phyloP scores from a whole-genome alignment of 106 monocot genomes.

The Narthecium ossifragum region DNA sequence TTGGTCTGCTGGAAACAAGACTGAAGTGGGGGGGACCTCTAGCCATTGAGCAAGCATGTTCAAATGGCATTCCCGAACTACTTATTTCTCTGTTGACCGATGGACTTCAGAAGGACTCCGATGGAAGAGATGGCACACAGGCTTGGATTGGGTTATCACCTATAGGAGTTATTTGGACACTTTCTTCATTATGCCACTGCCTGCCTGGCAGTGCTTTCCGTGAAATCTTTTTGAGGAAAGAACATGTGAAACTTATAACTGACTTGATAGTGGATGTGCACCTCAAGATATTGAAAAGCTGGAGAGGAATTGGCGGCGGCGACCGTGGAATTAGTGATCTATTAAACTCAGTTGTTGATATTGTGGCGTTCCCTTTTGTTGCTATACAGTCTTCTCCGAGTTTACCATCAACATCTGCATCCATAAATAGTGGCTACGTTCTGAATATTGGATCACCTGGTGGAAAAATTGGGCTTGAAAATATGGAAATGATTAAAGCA shows the following conservation, averaged over 20 bases:
- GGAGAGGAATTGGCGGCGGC: constrained; percentile 85
- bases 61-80: constrained; percentile 77
- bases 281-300: constrained; percentile 51
- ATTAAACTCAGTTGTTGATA: constrained; percentile 73
- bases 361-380: constrained; percentile 95
- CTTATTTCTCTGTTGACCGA: constrained; percentile 49
- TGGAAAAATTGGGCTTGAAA: constrained; percentile 66
- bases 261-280: constrained; percentile 63
- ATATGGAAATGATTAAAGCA: constrained; percentile 59
- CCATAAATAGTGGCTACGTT: constrained; percentile 83
- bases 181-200: constrained; percentile 68
- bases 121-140: constrained; percentile 22
- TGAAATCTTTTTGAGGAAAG: constrained; percentile 72
- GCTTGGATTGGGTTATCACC: constrained; percentile 62
- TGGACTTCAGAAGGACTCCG: constrained; percentile 35
- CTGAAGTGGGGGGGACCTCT: constrained; percentile 81
- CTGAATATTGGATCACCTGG: constrained; percentile 78
- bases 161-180: constrained; percentile 58
- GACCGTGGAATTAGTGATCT: constrained; percentile 62
- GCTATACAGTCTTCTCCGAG: constrained; percentile 76
- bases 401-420: constrained; percentile 70
- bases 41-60: constrained; percentile 88
- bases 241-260: constrained; percentile 51
- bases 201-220: constrained; percentile 58
- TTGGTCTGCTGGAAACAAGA: constrained; percentile 68